Base-by-base conservation (phyloP, 2,329 filamentous ascomycete genomes). In the Sclerotinia spermophila region DNA sequence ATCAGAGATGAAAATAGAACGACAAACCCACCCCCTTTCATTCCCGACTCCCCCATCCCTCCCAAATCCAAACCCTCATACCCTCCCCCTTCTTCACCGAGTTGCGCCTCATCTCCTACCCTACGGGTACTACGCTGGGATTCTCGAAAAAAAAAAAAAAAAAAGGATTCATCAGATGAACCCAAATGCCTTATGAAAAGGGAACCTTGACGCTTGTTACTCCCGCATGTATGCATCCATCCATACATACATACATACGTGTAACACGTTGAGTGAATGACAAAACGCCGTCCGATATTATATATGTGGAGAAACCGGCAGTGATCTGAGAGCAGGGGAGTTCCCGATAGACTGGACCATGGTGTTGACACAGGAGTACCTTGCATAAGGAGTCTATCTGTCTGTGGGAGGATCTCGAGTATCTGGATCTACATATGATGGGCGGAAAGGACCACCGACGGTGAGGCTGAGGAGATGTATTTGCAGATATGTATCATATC, bases 291-390 rank as follows among this genome's bases (percentile, higher is more conserved):
- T 38, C 21, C 30, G 24, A 21, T 51, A 27, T 21, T 13, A 2
- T 21, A 38, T 42, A n/a, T 51, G 30, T 51, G 61, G 61, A 65
- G 61, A 38, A 38, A 38, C 5, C 44, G 44, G 44, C 15, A 38
- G 30, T 21, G 61, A 65, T 65, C 61, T 51, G 61, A 51, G 44
- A n/a, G 33, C 60, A 64, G 60, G 60, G 60, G n/a, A 48, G 42
- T n/a, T 51, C 45, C 33, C 33, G 44, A 51, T 51, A 27, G 33
- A 51, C 51, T 48, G 44, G 15, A 65, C 38, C 17, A 44, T 27
- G 58, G 19, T 21, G n/a, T 19, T 27, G 30, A 44, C 24, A 30
- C 58, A 44, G n/a, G n/a, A n/a, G 58, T 42, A 61, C 38, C 58
- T 61, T 61, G 38, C 58, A 61, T 44, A 30, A 42, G 58, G 24